Percentiles rank a stretch among this genome's conserved stretches.
Conservation (phyloP, 2,329 filamentous ascomycete genomes). For the Penicillium sp. region DNA sequence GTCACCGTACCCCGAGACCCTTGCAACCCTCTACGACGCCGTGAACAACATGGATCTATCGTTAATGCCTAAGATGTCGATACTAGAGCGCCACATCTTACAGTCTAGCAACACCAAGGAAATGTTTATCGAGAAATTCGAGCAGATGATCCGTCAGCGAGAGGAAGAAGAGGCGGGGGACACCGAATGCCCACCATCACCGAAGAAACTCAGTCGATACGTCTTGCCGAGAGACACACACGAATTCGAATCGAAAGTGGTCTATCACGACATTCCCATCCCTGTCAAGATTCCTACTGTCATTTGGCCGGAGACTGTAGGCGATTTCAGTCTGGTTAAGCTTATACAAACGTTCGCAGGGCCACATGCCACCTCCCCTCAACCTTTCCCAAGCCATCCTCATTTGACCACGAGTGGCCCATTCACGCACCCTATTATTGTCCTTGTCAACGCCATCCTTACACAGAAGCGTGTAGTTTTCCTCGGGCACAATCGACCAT, state of each 20-base stretch:
- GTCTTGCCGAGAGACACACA: conserved; percentile 88
- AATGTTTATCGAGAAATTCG: conserved; percentile 96
- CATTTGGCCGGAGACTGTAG: conserved; percentile 90
- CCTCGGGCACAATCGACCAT: conserved; percentile 89
- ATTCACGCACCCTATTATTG: conserved; percentile 89
- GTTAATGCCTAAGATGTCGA: conserved; percentile 79
- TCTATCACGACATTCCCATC: conserved; percentile 95
- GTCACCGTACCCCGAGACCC: conserved; percentile 79
- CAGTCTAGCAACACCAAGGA: conserved; percentile 92
- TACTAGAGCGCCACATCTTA: conserved; percentile 79
- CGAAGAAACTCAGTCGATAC: conserved; percentile 65
- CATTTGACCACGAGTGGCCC: conserved; percentile 91
- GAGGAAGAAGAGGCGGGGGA: conserved; percentile 53
- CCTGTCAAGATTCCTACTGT: conserved; percentile 95
- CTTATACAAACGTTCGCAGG: conserved; percentile 92
- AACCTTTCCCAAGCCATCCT: conserved; percentile 80
- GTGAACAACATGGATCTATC: conserved; percentile 97
- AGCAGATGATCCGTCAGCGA: conserved; percentile 84
- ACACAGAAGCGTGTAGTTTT: conserved; percentile 98
- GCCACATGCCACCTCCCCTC: conserved; percentile 75
- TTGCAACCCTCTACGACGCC: conserved; percentile 83
- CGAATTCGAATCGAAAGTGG: conserved; percentile 92
- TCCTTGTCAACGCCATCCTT: conserved; percentile 88
- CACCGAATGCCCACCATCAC: conserved; percentile 38
- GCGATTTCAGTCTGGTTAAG: conserved; percentile 96